Evolutionary conservation across 345 rosid species (phyloP), one percentile per base, ranked within the genome.

Genomic region (Pistacia integerrima): DNA sequence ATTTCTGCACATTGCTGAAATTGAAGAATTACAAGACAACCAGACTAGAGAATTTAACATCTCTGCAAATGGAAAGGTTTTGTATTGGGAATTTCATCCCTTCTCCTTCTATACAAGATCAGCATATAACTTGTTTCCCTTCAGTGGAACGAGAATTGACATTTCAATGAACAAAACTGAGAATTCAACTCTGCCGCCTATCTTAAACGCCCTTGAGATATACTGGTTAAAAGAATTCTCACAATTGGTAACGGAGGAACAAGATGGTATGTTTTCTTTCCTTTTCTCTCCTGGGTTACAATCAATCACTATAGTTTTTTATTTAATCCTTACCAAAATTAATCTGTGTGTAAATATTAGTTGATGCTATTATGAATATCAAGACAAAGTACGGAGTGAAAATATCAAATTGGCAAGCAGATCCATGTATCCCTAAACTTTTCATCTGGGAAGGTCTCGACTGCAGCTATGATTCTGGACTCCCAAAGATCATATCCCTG

Each of bases 341-440:
- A 2, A 30, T 30, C 33, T 2, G 33, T 30, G 25, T 25, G 33
- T 30, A 11, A 4, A 33, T 16, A 1, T 28, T 48, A 88, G 92
- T 85, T 80, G 51, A 52, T 69, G 87, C 92, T 12, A 75, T 89
- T 4, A 69, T 51, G 58, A 63, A 44, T 67, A 87, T 87, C 54
- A 82, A 85, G 70, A 73, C 72, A 22, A 58, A 14, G 8, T 87
- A 85, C 67, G 79, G 74, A 41, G 52, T 85, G 70, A 85, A 70
- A 22, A 81, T 35, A 56, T 30, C 33, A 30, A 79, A 81, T 64
- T 88, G 87, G 92, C 85, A 85, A 65, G 90, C 88, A 56, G 92
- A 85, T 83, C 90, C 90, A 58, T 85, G 88, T 36, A 65, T 14
- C 79, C 90, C 87, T n/a, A 65, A 28, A 75, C 58, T 11, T 25